Evolutionary conservation across 192 early-diverging fungal species (phyloP).

Genomic region (Cetraspora pellucida): DNA sequence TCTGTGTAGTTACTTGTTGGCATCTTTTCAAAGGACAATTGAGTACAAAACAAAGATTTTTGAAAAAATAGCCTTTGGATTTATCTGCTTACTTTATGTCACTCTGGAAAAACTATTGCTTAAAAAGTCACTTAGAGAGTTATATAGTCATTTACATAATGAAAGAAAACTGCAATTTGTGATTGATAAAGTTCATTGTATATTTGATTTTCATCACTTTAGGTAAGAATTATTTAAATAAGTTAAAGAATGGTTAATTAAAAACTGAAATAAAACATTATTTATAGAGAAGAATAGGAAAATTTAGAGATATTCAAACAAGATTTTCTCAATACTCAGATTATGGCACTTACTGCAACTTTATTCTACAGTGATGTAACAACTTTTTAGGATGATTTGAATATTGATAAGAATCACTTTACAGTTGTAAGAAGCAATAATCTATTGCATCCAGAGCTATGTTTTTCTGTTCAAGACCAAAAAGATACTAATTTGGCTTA

Average conservation of each 20-base stretch:
- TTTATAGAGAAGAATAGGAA: neutral
- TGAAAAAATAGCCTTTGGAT: neutral
- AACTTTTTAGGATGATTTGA: no score
- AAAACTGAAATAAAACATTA: neutral
- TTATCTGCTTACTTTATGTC: neutral
- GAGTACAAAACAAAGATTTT: neutral
- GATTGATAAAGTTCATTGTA: neutral
- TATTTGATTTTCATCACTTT: neutral
- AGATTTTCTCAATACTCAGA: neutral
- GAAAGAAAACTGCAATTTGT: neutral
- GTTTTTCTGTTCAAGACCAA: no score
- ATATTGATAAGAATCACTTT: no score
- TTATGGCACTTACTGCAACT: neutral
- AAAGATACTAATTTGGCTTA: no score
- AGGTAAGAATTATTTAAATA: neutral
- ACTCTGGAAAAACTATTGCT: neutral
- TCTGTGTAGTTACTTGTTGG: neutral
- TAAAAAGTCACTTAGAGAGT: neutral
- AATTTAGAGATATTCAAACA: neutral
- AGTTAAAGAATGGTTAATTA: neutral
- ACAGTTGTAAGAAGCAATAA: no score
- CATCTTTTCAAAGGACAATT: neutral
- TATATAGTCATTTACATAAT: neutral
- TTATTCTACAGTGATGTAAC: no score
- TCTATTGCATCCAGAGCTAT: no score